Conservation (phyloP, 345 rosid species). For the Moricandia moricandioides region DNA sequence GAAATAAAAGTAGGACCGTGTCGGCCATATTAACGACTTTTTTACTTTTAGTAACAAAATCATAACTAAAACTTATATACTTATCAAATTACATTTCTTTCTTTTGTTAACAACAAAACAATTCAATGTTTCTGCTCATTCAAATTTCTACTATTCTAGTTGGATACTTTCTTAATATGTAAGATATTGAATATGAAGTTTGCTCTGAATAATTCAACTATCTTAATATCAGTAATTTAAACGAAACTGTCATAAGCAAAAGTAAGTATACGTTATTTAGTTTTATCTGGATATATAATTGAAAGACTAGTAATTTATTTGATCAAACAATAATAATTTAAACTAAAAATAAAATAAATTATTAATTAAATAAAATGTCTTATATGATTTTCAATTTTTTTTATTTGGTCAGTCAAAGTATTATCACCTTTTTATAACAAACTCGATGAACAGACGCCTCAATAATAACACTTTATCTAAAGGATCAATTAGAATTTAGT, state of each 20-base stretch:
- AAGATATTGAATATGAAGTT: neutral
- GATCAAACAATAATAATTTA: too few relatives aligned
- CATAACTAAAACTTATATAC: neutral
- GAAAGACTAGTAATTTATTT: too few relatives aligned
- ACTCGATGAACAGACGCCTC: too few relatives aligned
- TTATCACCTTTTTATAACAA: too few relatives aligned
- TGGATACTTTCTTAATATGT: neutral
- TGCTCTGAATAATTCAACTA: neutral
- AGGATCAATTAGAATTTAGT: too few relatives aligned
- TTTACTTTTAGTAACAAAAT: constrained; percentile 13
- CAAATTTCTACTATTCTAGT: neutral
- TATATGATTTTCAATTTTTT: neutral
- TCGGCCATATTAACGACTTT: constrained; percentile 29
- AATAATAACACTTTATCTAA: too few relatives aligned
- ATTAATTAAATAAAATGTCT: neutral
- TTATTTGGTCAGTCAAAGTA: neutral
- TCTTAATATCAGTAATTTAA: neutral
- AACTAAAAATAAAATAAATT: too few relatives aligned
- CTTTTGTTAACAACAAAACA: neutral
- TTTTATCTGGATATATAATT: too few relatives aligned
- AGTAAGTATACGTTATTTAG: too few relatives aligned
- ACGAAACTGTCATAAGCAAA: neutral
- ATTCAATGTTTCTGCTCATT: constrained; percentile 14
- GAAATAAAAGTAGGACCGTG: constrained; percentile 1
- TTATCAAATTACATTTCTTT: neutral